Percentiles rank a stretch among this genome's conserved stretches.
Conservation (phyloP, 257 asterid genomes). For the Nicotiana otophora region DNA sequence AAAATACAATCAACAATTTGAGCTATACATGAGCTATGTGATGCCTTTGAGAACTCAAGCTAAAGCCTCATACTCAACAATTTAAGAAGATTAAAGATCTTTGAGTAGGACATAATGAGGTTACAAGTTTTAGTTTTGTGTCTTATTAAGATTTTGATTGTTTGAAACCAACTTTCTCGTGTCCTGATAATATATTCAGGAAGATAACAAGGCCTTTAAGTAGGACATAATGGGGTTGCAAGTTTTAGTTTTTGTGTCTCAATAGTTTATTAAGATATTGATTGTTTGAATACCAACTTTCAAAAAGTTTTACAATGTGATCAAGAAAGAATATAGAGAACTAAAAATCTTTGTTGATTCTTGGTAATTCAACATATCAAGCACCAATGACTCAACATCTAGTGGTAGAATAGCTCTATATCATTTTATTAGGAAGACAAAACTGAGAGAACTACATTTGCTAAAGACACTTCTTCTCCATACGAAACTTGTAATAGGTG, state of each 20-base stretch:
- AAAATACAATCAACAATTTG: not conserved
- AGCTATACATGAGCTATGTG: not conserved
- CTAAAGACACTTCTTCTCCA: not conserved
- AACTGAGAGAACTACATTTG: not conserved
- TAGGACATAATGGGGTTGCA: not conserved
- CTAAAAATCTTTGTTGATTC: not conserved
- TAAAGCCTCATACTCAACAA: not conserved
- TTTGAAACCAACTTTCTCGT: not conserved
- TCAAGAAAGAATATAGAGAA: not conserved
- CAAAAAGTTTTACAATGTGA: not conserved
- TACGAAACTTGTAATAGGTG: not conserved
- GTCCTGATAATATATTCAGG: not conserved
- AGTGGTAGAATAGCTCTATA: not conserved
- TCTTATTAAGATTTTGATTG: not conserved
- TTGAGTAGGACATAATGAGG: not conserved
- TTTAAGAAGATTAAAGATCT: not conserved
- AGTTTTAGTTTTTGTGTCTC: not conserved
- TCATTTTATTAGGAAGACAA: not conserved
- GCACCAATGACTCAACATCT: not conserved
- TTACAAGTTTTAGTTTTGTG: not conserved
- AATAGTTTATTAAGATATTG: not conserved
- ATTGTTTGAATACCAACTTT: not conserved
- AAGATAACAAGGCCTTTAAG: not conserved
- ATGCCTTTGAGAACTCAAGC: not conserved
- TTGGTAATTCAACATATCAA: not conserved